A percentile compares a stretch with the other conserved stretches of the same genome.
Conservation (phyloP, 495 filamentous ascomycete genomes). For the Tuber calosporum region DNA sequence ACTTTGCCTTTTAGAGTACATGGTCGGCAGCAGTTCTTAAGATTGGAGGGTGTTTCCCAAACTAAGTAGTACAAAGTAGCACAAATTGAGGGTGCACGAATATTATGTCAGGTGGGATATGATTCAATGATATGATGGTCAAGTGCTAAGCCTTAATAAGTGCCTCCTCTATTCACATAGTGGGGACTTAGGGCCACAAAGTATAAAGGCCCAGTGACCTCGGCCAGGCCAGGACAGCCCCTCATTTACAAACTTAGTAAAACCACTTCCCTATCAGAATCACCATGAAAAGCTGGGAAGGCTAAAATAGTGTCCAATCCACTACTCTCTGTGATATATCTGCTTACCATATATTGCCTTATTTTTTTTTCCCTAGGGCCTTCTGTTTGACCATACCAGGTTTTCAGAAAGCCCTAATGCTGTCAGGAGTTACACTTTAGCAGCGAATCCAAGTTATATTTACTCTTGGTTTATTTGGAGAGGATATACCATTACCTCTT, state of each 20-base stretch:
- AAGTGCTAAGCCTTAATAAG: not conserved
- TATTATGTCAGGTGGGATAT: not conserved
- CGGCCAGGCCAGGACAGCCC: not conserved
- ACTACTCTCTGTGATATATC: not conserved
- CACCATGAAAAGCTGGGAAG: not conserved
- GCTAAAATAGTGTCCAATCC: not conserved
- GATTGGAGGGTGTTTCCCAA: not conserved
- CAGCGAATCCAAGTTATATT: not conserved
- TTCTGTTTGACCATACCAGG: not conserved
- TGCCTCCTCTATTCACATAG: not conserved
- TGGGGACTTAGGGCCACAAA: not conserved
- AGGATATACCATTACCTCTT: not conserved
- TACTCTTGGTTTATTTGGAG: too few species aligned
- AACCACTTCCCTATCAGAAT: not conserved
- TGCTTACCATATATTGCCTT: not conserved
- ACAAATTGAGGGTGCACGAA: not conserved
- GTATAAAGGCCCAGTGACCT: not conserved
- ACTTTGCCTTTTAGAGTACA: not conserved
- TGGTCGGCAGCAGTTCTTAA: not conserved
- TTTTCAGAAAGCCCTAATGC: too few species aligned
- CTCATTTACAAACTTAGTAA: not conserved
- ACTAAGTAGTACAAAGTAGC: too few species aligned
- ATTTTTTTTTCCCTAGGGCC: not conserved
- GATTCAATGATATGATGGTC: not conserved
- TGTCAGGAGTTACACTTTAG: not conserved